Evolutionary conservation across 768 basidiomycete species (phyloP).

Genomic region (Ramaria rubella): DNA sequence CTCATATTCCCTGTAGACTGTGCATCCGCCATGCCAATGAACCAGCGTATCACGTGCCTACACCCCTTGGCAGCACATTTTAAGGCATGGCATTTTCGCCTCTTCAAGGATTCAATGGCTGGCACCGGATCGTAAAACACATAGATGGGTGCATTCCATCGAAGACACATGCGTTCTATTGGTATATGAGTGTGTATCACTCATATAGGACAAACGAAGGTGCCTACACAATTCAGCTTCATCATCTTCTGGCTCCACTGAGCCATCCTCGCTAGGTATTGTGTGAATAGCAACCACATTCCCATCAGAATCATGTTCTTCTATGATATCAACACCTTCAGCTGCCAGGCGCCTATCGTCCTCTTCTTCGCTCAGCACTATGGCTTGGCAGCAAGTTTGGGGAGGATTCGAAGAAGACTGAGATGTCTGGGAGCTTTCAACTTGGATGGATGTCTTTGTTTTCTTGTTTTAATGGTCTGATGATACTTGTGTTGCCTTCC

Average conservation of each 20-base stretch:
- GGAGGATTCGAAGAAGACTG: too few relatives aligned
- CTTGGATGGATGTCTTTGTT: too few relatives aligned
- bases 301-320: background rate
- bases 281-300: background rate
- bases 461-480: background rate
- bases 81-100: background rate
- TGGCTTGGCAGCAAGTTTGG: too few relatives aligned
- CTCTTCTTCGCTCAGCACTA: too few relatives aligned
- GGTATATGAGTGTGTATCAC: background rate
- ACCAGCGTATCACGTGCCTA: background rate
- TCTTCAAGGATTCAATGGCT: background rate
- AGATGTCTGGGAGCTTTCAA: too few relatives aligned
- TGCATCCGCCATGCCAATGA: background rate
- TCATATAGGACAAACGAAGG: background rate
- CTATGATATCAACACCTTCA: background rate
- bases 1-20: background rate
- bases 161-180: background rate
- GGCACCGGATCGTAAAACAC: background rate
- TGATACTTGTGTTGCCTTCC: background rate
- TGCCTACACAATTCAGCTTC: background rate
- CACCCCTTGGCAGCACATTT: background rate
- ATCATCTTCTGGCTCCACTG: background rate
- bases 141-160: background rate
- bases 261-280: background rate
- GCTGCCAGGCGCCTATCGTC: background rate